Percentiles rank a stretch among this genome's conserved stretches.
Evolutionary conservation across 1,284 basidiomycete genomes (phyloP).

Genomic region (Irpex sp.): DNA sequence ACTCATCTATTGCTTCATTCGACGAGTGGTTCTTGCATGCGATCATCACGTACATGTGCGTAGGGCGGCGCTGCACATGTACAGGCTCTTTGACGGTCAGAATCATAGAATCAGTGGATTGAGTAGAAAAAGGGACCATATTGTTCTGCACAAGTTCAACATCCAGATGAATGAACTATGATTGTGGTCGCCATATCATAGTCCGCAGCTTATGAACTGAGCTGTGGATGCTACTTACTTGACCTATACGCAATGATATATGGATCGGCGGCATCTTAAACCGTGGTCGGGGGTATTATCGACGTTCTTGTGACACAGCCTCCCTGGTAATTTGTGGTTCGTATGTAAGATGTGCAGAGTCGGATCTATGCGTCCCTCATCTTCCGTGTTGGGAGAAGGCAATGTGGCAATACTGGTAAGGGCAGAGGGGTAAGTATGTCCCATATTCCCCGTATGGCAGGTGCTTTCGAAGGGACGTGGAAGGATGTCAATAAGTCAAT

Average conservation of each 20-base stretch:
- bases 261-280: too few relatives aligned
- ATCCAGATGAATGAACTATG: too few relatives aligned
- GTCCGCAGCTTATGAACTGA: too few relatives aligned
- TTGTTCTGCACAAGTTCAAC: background rate
- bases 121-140: background rate
- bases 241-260: too few relatives aligned
- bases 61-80: background rate
- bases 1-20: background rate
- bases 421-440: background rate
- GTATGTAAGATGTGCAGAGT: background rate
- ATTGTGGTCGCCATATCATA: too few relatives aligned
- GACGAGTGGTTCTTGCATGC: background rate
- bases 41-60: background rate
- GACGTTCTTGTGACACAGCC: too few relatives aligned
- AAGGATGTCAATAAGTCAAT: too few relatives aligned
- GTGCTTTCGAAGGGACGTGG: background rate
- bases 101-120: background rate
- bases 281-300: too few relatives aligned
- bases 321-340: background rate
- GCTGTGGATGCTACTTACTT: too few relatives aligned
- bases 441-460: background rate
- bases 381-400: background rate
- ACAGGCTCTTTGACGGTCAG: background rate
- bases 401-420: background rate
- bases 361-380: background rate